A percentile compares a stretch with the other conserved stretches of the same genome.
Conservation (phyloP, 495 filamentous ascomycete species). For the Lichenothelia convexa region DNA sequence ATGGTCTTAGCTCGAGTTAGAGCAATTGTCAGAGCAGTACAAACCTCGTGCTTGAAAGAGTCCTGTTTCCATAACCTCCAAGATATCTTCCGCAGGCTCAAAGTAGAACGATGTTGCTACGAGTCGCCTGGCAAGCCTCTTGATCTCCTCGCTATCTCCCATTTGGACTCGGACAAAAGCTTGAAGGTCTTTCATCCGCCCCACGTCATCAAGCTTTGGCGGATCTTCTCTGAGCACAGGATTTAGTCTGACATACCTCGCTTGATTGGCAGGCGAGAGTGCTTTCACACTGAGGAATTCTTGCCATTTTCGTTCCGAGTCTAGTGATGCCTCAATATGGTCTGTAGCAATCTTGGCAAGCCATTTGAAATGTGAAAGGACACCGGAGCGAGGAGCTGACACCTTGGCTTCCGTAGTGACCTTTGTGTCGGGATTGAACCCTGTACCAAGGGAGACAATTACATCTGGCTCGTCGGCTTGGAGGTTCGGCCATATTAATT, state of each 20-base stretch:
- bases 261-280: background rate
- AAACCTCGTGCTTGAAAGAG: background rate
- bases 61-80: background rate
- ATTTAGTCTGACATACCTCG: background rate
- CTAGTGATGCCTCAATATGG: background rate
- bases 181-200: background rate
- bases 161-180: background rate
- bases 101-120: background rate
- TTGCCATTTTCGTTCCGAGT: background rate
- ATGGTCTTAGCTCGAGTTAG: background rate
- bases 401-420: background rate
- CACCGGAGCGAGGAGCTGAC: background rate
- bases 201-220: background rate
- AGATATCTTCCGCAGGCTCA: background rate
- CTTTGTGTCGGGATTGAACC: background rate
- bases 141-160: background rate
- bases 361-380: background rate
- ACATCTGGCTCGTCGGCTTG: conserved; percentile 24
- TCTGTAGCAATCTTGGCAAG: background rate
- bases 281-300: background rate
- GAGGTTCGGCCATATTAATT: conserved; percentile 29
- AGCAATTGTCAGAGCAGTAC: background rate
- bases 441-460: conserved; percentile 31
- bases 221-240: background rate
- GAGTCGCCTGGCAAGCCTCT: background rate